A percentile compares a stretch with the other conserved stretches of the same genome.
Conservation (phyloP, 2,329 filamentous ascomycete species). For the Aspergillus sp. region DNA sequence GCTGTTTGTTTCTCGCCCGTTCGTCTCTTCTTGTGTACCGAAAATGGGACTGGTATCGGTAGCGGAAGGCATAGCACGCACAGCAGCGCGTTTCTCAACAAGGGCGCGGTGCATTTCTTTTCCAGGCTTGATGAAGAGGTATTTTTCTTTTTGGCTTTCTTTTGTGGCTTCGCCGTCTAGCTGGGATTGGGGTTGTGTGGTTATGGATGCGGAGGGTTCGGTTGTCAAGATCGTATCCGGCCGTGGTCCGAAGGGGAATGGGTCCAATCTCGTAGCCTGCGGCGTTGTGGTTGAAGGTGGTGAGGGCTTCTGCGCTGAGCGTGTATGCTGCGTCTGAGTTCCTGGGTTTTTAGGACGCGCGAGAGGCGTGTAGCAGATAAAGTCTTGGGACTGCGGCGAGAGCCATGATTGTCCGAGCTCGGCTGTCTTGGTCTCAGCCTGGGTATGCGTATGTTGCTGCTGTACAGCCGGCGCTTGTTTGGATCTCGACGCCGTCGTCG, state of each 20-base stretch:
- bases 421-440: background rate
- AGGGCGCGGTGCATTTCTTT: constrained; percentile 32
- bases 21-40: background rate
- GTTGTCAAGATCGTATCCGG: background rate
- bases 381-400: constrained; percentile 32
- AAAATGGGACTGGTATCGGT: constrained; percentile 24
- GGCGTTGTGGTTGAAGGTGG: background rate
- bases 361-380: constrained; percentile 24
- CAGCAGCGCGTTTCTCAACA: constrained; percentile 31
- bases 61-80: constrained; percentile 22
- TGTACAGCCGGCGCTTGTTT: background rate
- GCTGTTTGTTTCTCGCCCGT: background rate
- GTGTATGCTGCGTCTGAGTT: background rate
- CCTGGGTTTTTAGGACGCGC: background rate
- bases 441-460: constrained; percentile 1
- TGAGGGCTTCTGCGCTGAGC: background rate
- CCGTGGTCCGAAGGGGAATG: background rate
- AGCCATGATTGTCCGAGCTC: constrained; percentile 23
- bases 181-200: background rate
- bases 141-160: constrained; percentile 22
- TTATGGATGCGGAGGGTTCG: background rate
- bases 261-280: background rate
- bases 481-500: background rate
- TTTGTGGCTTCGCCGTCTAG: background rate
- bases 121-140: constrained; percentile 34